Conservation (phyloP, 768 basidiomycete species). For the Mycena indigotica region DNA sequence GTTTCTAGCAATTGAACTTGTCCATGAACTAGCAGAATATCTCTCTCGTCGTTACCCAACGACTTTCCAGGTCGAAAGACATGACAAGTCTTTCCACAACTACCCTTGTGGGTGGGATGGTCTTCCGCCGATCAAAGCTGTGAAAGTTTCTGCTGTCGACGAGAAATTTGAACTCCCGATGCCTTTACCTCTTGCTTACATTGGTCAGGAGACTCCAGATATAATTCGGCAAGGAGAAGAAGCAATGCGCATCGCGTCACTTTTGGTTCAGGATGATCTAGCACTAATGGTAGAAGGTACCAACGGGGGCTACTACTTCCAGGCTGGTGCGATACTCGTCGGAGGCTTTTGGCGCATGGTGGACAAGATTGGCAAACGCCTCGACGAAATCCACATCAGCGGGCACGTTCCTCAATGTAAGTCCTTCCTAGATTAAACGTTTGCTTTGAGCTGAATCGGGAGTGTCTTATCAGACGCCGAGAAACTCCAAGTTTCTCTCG, state of each 20-base stretch:
- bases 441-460: not conserved
- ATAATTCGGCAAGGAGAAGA: constrained; percentile 29
- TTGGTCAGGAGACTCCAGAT: constrained; percentile 3
- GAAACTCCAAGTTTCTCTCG: constrained; percentile 64
- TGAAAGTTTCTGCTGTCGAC: constrained; percentile 47
- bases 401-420: constrained; percentile 76
- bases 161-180: constrained; percentile 54
- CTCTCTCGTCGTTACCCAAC: constrained; percentile 62
- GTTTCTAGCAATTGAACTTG: constrained; percentile 59
- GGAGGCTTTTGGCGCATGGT: constrained; percentile 77
- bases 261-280: constrained; percentile 63
- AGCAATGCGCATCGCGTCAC: constrained; percentile 62
- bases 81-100: constrained; percentile 18
- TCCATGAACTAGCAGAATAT: constrained; percentile 70
- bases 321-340: constrained; percentile 60
- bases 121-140: constrained; percentile 49
- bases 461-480: constrained; percentile 51
- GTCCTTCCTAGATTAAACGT: constrained; percentile 26
- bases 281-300: constrained; percentile 64
- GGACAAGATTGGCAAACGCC: constrained; percentile 73
- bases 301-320: constrained; percentile 75
- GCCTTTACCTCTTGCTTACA: constrained; percentile 21
- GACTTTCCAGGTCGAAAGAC: constrained; percentile 54
- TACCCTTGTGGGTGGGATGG: constrained; percentile 44
- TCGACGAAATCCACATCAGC: constrained; percentile 71